Conservation (phyloP, 2,329 filamentous ascomycete genomes). For the Cordyceps farinosa region DNA sequence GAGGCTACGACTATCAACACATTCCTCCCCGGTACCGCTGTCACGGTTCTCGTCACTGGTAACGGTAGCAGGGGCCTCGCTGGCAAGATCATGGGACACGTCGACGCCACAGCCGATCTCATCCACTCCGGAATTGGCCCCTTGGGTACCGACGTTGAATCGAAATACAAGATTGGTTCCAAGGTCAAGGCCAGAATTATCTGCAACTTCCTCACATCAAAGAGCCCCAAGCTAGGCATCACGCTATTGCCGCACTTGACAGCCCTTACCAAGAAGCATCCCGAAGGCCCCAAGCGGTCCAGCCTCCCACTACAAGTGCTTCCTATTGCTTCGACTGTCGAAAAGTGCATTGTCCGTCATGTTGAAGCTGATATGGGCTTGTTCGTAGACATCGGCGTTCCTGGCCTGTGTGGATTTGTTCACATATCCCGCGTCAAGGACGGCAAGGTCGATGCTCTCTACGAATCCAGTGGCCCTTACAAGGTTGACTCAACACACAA, state of each 20-base stretch:
- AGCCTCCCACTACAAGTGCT: conserved; percentile 55
- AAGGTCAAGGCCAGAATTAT: conserved; percentile 85
- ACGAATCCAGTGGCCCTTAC: conserved; percentile 72
- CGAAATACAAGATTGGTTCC: conserved; percentile 76
- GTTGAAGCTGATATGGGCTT: conserved; percentile 79
- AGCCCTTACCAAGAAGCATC: conserved; percentile 51
- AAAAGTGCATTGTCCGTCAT: conserved; percentile 73
- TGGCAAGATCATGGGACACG: conserved; percentile 87
- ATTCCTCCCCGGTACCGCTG: conserved; percentile 87
- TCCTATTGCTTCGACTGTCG: conserved; percentile 70
- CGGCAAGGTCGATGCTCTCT: conserved; percentile 79
- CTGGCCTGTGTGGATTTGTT: conserved; percentile 76
- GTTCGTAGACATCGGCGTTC: conserved; percentile 65
- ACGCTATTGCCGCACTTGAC: conserved; percentile 84
- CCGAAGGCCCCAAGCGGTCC: conserved; percentile 34
- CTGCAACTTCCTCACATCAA: conserved; percentile 77
- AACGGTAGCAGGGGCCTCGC: conserved; percentile 69
- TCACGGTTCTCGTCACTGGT: conserved; percentile 78
- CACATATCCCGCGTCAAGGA: conserved; percentile 93
- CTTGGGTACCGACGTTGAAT: conserved; percentile 65
- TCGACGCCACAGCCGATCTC: conserved; percentile 87
- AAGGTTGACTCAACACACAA: conserved; percentile 75
- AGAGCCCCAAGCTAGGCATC: conserved; percentile 79
- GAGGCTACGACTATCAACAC: conserved; percentile 84
- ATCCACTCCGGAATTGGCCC: conserved; percentile 80